Conservation (phyloP, 2,329 filamentous ascomycete species). For the Arachnomyces sp. region DNA sequence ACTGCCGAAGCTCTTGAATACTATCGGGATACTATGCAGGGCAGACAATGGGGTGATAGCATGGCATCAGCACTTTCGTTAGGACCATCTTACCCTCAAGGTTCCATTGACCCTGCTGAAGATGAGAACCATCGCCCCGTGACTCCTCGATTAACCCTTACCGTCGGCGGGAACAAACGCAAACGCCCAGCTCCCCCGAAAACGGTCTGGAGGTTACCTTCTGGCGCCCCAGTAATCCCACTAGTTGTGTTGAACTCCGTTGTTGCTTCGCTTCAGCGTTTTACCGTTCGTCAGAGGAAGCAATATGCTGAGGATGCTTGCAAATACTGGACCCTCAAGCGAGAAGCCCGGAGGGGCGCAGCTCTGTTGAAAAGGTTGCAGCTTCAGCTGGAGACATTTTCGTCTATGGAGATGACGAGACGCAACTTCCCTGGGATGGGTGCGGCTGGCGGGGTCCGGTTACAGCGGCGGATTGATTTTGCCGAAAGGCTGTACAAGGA, state of each 20-base stretch:
- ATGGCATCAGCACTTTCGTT: conserved; percentile 74
- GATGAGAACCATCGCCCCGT: conserved; percentile 32
- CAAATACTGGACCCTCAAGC: conserved; percentile 96
- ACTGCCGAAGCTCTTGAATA: conserved; percentile 78
- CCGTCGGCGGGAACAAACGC: conserved; percentile 51
- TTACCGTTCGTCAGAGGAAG: conserved; percentile 77
- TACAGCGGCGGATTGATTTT: conserved; percentile 81
- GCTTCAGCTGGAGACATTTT: conserved; percentile 90
- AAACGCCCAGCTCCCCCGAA: conserved; percentile 51
- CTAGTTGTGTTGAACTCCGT: conserved; percentile 81
- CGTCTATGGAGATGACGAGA: conserved; percentile 92
- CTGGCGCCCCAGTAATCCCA: conserved; percentile 89
- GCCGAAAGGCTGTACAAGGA: conserved; percentile 59
- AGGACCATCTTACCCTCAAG: conserved; percentile 62
- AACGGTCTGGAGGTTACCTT: conserved; percentile 82
- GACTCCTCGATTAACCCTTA: conserved; percentile 46
- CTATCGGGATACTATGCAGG: conserved; percentile 83
- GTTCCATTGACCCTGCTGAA: conserved; percentile 41
- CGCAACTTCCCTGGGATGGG: conserved; percentile 97
- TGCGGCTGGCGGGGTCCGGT: conserved; percentile 65
- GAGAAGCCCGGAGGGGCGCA: conserved; percentile 83
- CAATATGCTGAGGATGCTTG: conserved; percentile 90
- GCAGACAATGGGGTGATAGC: conserved; percentile 84
- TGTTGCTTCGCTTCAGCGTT: conserved; percentile 72
- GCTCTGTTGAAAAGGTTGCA: conserved; percentile 88